phyloP scores from a whole-genome alignment of 495 filamentous ascomycete species.

The Lichina pygmaea region DNA sequence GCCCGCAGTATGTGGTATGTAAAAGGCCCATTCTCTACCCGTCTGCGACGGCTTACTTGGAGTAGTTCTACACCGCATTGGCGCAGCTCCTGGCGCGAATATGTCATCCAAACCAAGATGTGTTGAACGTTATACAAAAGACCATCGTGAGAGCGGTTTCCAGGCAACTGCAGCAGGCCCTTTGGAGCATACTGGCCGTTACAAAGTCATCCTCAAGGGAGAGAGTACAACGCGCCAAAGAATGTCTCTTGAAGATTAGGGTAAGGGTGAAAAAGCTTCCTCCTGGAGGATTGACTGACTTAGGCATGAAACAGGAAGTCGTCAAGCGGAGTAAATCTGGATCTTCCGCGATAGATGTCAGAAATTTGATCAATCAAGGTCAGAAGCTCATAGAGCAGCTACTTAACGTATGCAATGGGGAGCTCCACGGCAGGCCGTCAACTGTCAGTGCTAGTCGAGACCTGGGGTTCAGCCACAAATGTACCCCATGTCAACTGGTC shows the following conservation, averaged over 20 bases:
- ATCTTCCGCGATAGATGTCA: constrained; percentile 25
- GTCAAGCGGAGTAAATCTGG: constrained; percentile 19
- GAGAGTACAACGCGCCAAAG: constrained; percentile 18
- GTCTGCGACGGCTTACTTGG: constrained; percentile 1
- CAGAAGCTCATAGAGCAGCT: constrained; percentile 68
- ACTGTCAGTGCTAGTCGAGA: constrained; percentile 46
- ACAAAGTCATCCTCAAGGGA: constrained; percentile 30
- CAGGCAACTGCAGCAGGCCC: constrained; percentile 62
- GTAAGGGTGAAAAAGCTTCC: constrained; percentile 1
- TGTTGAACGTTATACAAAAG: constrained; percentile 43
- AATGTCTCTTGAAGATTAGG: constrained; percentile 16
- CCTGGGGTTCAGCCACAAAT: constrained; percentile 60
- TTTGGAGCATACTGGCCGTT: constrained; percentile 77
- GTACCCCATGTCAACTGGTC: constrained; percentile 57
- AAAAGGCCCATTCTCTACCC: neutral
- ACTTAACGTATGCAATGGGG: constrained; percentile 49
- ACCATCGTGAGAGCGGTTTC: constrained; percentile 65
- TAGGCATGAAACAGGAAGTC: constrained; percentile 14
- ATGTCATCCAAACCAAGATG: constrained; percentile 49
- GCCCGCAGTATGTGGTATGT: constrained; percentile 45
- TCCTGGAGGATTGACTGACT: neutral
- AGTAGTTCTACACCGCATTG: constrained; percentile 60
- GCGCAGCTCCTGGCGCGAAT: constrained; percentile 85
- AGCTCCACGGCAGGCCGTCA: constrained; percentile 37
- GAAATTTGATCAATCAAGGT: constrained; percentile 40